Evolutionary conservation across 2,329 filamentous ascomycete genomes (phyloP).

Genomic region (Diaporthe aspalathi): DNA sequence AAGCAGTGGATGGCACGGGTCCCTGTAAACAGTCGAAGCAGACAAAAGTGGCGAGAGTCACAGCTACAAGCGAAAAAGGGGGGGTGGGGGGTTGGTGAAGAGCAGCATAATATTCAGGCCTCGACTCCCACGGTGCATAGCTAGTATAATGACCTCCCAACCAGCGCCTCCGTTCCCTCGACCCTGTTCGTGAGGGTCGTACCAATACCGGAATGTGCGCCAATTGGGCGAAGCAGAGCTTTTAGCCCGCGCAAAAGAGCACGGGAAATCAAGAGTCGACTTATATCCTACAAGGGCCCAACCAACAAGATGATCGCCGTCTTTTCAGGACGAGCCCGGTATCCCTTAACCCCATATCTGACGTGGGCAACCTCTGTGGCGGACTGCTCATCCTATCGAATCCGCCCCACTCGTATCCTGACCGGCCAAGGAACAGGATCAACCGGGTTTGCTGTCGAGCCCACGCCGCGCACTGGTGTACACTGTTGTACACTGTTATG

Average conservation of each 20-base stretch:
- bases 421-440: not conserved
- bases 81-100: not conserved
- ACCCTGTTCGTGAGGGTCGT: not conserved
- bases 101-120: slow-evolving; percentile 17
- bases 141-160: slow-evolving; percentile 13
- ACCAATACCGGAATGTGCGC: not conserved
- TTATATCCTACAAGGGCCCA: not conserved
- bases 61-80: not conserved
- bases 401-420: not conserved
- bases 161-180: not conserved
- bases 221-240: not conserved
- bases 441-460: not conserved
- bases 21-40: no score
- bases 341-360: no score
- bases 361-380: not conserved
- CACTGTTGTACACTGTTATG: not conserved
- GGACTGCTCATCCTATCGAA: not conserved
- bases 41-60: not conserved
- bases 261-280: not conserved
- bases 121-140: not conserved
- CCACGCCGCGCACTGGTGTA: not conserved
- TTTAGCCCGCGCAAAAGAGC: not conserved
- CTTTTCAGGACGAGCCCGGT: not conserved
- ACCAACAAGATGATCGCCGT: not conserved
- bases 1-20: not conserved